A percentile compares a stretch with the other conserved stretches of the same genome.
Conservation (phyloP, 2,329 filamentous ascomycete genomes). For the Amauroascus niger region DNA sequence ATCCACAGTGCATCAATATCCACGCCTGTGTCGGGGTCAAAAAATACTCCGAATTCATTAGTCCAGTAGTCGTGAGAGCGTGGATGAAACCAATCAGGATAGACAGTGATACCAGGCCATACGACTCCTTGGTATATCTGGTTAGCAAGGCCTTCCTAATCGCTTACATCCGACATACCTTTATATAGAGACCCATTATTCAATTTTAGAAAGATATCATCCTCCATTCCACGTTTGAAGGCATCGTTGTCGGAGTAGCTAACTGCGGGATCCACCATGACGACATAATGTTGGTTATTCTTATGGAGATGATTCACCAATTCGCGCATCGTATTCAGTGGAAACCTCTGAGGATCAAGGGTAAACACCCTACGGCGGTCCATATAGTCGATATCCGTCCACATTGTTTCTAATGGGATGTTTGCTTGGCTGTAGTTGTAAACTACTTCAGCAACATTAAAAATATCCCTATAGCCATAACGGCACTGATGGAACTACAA, state of each 20-base stretch:
- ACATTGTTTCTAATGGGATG: conserved; percentile 30
- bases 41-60: conserved; percentile 52
- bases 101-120: conserved; percentile 60
- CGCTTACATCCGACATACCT: conserved; percentile 18
- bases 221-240: conserved; percentile 50
- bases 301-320: conserved; percentile 54
- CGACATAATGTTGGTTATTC: conserved; percentile 53
- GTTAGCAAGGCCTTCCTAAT: neutral
- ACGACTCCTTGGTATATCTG: conserved; percentile 47
- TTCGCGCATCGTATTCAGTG: conserved; percentile 50
- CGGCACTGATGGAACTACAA: conserved; percentile 45
- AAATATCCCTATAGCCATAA: conserved; percentile 46
- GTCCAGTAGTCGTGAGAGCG: conserved; percentile 56
- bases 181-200: conserved; percentile 45
- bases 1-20: conserved; percentile 65
- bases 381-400: conserved; percentile 30
- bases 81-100: conserved; percentile 61
- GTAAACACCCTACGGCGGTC: conserved; percentile 24
- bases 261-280: conserved; percentile 57
- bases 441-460: conserved; percentile 28
- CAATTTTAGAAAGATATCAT: conserved; percentile 42
- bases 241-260: conserved; percentile 39
- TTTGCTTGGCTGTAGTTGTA: conserved; percentile 26
- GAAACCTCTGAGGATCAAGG: conserved; percentile 44
- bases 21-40: conserved; percentile 50